A percentile compares a stretch with the other conserved stretches of the same genome.
Conservation (phyloP, 306 rosid genomes). For the Biancaea sappan region DNA sequence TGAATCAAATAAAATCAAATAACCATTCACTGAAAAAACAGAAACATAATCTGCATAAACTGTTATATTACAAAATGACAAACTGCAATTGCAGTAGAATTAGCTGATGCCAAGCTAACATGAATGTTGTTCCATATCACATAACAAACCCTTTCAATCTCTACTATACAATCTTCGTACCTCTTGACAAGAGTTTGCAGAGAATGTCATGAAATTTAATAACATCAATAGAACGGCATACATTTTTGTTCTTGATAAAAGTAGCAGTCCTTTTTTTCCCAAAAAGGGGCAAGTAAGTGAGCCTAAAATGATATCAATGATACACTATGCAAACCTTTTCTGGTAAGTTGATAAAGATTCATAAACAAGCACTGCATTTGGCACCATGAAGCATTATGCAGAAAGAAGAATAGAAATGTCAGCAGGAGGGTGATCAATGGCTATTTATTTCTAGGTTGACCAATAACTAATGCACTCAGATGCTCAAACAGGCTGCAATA, state of each 20-base stretch:
- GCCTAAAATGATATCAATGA: background rate
- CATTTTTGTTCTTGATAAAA: background rate
- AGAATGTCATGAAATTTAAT: background rate
- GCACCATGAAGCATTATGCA: background rate
- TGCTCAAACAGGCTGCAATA: background rate
- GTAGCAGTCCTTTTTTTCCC: background rate
- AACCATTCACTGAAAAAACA: background rate
- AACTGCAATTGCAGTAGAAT: slow-evolving; percentile 6
- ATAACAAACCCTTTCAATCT: background rate
- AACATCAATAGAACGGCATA: background rate
- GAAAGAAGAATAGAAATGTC: background rate
- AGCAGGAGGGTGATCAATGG: background rate
- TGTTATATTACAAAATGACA: background rate
- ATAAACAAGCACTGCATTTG: background rate
- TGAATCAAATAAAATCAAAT: slow-evolving; percentile 7
- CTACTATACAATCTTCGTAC: background rate
- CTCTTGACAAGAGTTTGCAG: slow-evolving; percentile 13
- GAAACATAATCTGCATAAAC: background rate
- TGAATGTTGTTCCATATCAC: background rate
- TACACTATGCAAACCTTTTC: background rate
- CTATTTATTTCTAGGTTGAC: background rate
- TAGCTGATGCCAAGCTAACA: background rate
- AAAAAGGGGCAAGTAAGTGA: slow-evolving; percentile 1
- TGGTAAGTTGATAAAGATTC: background rate
- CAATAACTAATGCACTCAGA: background rate